phyloP scores from a whole-genome alignment of 108 stramenopile genomes.

The Hondaea fermentalgiana region DNA sequence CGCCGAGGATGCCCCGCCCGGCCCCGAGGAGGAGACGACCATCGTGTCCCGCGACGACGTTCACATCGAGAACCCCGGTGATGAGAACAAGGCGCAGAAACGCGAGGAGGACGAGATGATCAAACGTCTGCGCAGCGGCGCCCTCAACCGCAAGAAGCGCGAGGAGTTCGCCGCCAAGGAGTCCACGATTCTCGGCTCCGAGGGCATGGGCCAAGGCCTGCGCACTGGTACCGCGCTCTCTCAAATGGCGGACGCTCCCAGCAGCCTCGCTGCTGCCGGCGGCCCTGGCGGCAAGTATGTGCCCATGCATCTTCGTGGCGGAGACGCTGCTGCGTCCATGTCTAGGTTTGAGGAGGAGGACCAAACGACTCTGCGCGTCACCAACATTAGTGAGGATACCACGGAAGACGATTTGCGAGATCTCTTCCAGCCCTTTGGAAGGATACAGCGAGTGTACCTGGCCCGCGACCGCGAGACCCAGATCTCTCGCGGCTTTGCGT shows the following conservation, averaged over 20 bases:
- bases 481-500: slow-evolving; percentile 84
- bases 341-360: slow-evolving; percentile 61
- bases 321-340: neutral
- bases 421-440: slow-evolving; percentile 81
- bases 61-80: slow-evolving; percentile 13
- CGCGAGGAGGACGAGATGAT: slow-evolving; percentile 12
- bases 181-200: neutral
- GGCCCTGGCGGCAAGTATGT: neutral
- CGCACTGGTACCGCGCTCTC: slow-evolving; percentile 13
- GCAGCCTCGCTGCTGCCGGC: neutral
- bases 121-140: neutral
- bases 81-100: slow-evolving; percentile 1
- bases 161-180: neutral
- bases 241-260: neutral
- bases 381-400: slow-evolving; percentile 92
- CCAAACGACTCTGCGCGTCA: slow-evolving; percentile 88
- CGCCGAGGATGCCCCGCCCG: neutral
- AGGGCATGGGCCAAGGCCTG: slow-evolving; percentile 13
- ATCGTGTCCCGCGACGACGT: neutral
- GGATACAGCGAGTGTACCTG: slow-evolving; percentile 87
- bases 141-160: slow-evolving; percentile 12
- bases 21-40: slow-evolving; percentile 11
- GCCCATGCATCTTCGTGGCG: neutral
- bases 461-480: slow-evolving; percentile 91
- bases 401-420: slow-evolving; percentile 89